Evolutionary conservation across 768 basidiomycete species (phyloP), one percentile per base, ranked within the genome.

Genomic region (Aureoboletus auriporus): DNA sequence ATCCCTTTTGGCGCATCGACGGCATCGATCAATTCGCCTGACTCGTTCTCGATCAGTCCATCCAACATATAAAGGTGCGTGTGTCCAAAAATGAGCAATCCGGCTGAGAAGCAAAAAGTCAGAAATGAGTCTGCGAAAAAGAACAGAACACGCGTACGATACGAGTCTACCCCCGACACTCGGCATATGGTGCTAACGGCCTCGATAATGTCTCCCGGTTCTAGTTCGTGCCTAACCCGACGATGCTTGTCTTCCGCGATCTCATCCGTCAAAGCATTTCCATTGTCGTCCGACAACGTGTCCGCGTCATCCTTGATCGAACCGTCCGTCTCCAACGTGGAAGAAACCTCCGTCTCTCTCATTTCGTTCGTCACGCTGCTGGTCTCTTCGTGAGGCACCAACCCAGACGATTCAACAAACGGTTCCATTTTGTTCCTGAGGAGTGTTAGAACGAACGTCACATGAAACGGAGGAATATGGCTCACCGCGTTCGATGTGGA

Each of bases 61-160:
- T 97, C 93, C 13, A 95, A 67, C 75, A 96, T 87, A 57, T 96
- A 97, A 6, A 96, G 65, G 58, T 93, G 89, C 2, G 82, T 84
- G 39, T 77, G 79, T 11, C 93, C 94, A 13, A 93, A 78, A 42
- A 97, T 93, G 23, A 97, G 73, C 8, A 96, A 74, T 0, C 94
- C 93, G 48, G 93, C 92, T 66, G 27, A 8, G 8, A 28, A 44
- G 16, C 31, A 37, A 34, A 37, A 28, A 11, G 57, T 33, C 29
- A 55, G 14, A 28, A n/a, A 17, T 14, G 13, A 27, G 11, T 35
- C 13, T 1, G 29, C n/a, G 34, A 42, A 36, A 42, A 42, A 43
- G 30, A 12, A 52, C 16, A 9, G 10, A 30, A 27, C 7, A 17
- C n/a, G 30, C 86, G 62, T 53, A 93, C 93, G 92, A 51, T 85